phyloP scores from a whole-genome alignment of 768 basidiomycete genomes.

The Kwoniella sp. region DNA sequence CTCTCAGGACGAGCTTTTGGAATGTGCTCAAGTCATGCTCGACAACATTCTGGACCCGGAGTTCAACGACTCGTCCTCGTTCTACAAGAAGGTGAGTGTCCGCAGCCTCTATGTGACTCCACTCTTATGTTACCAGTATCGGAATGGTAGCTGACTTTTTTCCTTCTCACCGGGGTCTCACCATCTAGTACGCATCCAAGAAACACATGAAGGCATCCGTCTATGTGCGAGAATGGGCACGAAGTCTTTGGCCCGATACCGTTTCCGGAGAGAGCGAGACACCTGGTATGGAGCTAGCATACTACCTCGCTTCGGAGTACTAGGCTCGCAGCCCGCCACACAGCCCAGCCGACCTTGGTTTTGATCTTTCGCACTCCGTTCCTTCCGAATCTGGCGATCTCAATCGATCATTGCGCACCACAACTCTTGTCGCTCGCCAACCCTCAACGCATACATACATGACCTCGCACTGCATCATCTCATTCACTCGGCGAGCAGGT shows the following conservation, averaged over 20 bases:
- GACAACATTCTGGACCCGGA: slow-evolving; percentile 69
- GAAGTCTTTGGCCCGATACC: slow-evolving; percentile 34
- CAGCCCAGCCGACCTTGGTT: too few species aligned
- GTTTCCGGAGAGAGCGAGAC: slow-evolving; percentile 16
- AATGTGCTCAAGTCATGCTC: slow-evolving; percentile 81
- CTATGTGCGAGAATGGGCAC: slow-evolving; percentile 82
- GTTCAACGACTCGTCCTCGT: slow-evolving; percentile 67
- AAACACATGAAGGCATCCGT: slow-evolving; percentile 79
- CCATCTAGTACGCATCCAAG: slow-evolving; percentile 69
- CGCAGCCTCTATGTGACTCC: too few species aligned
- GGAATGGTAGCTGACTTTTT: background rate
- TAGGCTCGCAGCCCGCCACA: background rate
- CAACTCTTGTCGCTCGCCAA: background rate
- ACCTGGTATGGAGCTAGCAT: slow-evolving; percentile 20
- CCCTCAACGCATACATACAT: background rate
- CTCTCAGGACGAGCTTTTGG: slow-evolving; percentile 74
- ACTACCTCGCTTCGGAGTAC: slow-evolving; percentile 9
- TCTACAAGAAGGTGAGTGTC: slow-evolving; percentile 71
- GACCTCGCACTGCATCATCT: background rate
- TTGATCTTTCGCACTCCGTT: too few species aligned
- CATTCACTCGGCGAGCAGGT: background rate
- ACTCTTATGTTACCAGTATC: too few species aligned
- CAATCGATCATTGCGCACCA: background rate
- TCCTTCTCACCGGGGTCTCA: background rate
- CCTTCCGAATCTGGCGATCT: too few species aligned